phyloP scores from a whole-genome alignment of 2,329 filamentous ascomycete genomes.

The Xylariaceae sp. region DNA sequence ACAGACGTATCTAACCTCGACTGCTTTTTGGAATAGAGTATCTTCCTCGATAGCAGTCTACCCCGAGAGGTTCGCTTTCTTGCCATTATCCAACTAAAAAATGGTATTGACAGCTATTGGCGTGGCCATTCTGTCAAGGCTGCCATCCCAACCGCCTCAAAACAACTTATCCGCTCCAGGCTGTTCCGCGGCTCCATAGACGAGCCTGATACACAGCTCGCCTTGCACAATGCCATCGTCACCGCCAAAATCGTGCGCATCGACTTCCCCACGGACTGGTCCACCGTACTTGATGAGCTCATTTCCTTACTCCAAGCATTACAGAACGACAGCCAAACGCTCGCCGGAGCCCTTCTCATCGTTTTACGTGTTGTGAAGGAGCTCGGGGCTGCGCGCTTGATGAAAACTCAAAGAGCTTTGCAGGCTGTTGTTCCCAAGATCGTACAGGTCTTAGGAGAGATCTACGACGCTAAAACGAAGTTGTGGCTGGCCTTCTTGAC shows the following conservation, averaged over 20 bases:
- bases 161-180: constrained; percentile 65
- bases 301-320: constrained; percentile 59
- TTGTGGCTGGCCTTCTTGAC: constrained; percentile 61
- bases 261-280: constrained; percentile 87
- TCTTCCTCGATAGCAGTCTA: constrained; percentile 74
- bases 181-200: constrained; percentile 71
- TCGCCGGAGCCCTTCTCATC: constrained; percentile 68
- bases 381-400: constrained; percentile 71
- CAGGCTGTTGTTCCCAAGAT: constrained; percentile 77
- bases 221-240: constrained; percentile 81
- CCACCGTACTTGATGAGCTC: constrained; percentile 54
- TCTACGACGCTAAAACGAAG: constrained; percentile 70
- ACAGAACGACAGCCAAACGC: constrained; percentile 52
- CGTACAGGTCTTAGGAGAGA: constrained; percentile 68
- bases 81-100: constrained; percentile 90
- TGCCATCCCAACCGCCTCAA: constrained; percentile 69
- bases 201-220: constrained; percentile 69
- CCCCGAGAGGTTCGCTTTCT: constrained; percentile 78
- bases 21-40: constrained; percentile 45
- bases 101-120: constrained; percentile 95
- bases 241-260: constrained; percentile 82
- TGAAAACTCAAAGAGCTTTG: constrained; percentile 67
- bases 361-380: constrained; percentile 88
- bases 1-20: background rate
- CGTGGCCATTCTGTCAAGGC: constrained; percentile 57